Base-by-base conservation (phyloP, 495 filamentous ascomycete species). In the Aspergillus sparsus region DNA sequence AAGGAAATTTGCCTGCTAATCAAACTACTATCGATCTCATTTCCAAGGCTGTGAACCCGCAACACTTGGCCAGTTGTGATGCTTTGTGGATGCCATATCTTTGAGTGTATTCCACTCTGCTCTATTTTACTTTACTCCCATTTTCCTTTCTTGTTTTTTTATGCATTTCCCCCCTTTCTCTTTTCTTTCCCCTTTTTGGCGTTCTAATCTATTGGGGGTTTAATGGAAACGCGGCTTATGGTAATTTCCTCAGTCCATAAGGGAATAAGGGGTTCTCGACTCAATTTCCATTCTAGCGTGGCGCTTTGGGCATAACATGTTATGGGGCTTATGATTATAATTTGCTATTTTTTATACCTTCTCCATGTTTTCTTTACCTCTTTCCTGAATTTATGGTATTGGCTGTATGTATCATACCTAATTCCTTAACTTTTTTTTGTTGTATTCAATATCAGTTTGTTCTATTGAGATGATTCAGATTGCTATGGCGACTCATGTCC, bases 51-150 rank as follows among this genome's bases (percentile, higher is more conserved):
- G 90, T 92, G 18, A 93, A 96, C 72, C 93, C 93, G 16, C 83
- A 87, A 79, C 87, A 91, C 71, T 71, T 99, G 71, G 85, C 88
- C 21, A 80, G 86, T 67, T 89, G 87, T 58, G 95, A 99, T 80
- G 85, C 93, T 62, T 81, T 98, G 64, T 99, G 94, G 92, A 98
- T 98, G 95, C 88, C 89, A 11, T 99, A 96, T 78, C 75, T 98
- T 60, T 98, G 83, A 74, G 39, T 9, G 32, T n/a, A 32, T 57
- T 27, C 44, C 53, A 54, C 18, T 53, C 45, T 62, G 53, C 58
- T 63, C 56, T 44, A 64, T 51, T 56, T 63, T 64, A 53, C 50
- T 32, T 51, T 16, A 33, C 5, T 34, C 47, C 49, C 61, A 58
- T 65, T 36, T 27, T 3, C 21, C 3, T 27, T 63, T 57, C 42